Evolutionary conservation across 192 early-diverging fungal genomes (phyloP), one percentile per base, ranked within the genome.

Genomic region (Chytriomyces hyalinus): DNA sequence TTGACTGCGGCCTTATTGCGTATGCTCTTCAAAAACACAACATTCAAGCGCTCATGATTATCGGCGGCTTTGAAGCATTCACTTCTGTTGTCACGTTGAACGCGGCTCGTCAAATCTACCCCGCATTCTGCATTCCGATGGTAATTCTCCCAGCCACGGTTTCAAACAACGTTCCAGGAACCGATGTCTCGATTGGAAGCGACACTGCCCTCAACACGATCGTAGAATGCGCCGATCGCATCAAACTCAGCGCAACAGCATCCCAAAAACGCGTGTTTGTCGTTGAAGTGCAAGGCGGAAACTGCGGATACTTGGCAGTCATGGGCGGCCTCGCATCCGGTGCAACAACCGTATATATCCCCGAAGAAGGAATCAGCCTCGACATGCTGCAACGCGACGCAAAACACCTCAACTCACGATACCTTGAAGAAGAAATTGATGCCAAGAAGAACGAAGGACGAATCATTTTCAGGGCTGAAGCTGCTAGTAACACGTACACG

Each of bases 81-180:
- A 93, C 92, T 24, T 87, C 93, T 2, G 84, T 94, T 67, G 70
- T 94, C 6, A 86, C 90, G 59, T 82, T 99, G 78, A 87, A 90
- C 69, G 81, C 88, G 22, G 89, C 88, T 51, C 84, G 97, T 57
- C n/a, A 72, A 5, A 82, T 90, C 76, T 99, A 96, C 79, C 97
- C 97, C 49, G 92, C 94, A 2, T 92, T 99, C 81, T 91, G 92
- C 77, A 97, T 99, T 77, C 97, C 97, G 0, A 95, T 97, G 85
- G 89, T 92, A 24, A 88, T 93, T 67, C 84, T 99, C 7, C 97
- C 97, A 6, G 97, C 97, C 11, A 99, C 97, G 0, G 91, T 99
- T 70, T 94, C 93, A 46, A 99, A 99, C 86, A 99, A 99, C 79
- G 96, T 99, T 10, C 97, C 97, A 4, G 97, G 96, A 13, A 97